Base-by-base conservation (phyloP, 495 filamentous ascomycete genomes). In the Gamarada debralockiae region DNA sequence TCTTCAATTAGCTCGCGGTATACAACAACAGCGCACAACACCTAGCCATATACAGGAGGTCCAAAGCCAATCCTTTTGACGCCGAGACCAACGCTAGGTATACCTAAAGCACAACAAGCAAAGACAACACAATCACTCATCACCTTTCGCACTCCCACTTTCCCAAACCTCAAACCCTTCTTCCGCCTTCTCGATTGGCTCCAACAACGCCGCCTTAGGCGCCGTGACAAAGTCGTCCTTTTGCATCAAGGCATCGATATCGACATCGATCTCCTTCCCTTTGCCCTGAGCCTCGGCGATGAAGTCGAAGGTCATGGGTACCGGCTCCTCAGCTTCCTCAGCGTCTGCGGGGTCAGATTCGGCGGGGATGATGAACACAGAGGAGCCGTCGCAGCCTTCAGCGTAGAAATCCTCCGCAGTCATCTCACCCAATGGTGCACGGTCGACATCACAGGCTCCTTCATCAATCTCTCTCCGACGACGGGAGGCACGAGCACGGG, bases 391-490 rank as follows among this genome's bases (percentile, higher is more conserved):
- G 58, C 40, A 42, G 3, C 81, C 87, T 9, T 80, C 76, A 14
- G 80, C 80, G 56, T 89, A 92, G 69, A 83, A 95, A 40, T 90
- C 86, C 18, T 79, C 72, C 12, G 80, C 81, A 37, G 81, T 74
- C 55, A 95, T 80, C 65, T 91, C 84, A 6, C 78, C 77, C 0
- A 95, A 72, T 0, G 89, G 85, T 2, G 73, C 66, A n/a, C 89
- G 84, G 55, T 75, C 70, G 39, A 74, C 61, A 23, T 79, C 74
- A 51, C 80, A 80, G 7, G 43, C 43, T 3, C 24, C 25, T 2
- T n/a, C 44, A 5, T 21, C 44, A 1, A 17, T n/a, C 2, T 33
- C 12, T n/a, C 27, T 29, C 27, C 14, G 38, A 20, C 44, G 27
- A 14, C 57, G 17, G 3, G 42, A 23, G 2, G 57, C 53, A 13